Evolutionary conservation across 352 stramenopile species (phyloP).

Genomic region (Thalassiosira delicatula): DNA sequence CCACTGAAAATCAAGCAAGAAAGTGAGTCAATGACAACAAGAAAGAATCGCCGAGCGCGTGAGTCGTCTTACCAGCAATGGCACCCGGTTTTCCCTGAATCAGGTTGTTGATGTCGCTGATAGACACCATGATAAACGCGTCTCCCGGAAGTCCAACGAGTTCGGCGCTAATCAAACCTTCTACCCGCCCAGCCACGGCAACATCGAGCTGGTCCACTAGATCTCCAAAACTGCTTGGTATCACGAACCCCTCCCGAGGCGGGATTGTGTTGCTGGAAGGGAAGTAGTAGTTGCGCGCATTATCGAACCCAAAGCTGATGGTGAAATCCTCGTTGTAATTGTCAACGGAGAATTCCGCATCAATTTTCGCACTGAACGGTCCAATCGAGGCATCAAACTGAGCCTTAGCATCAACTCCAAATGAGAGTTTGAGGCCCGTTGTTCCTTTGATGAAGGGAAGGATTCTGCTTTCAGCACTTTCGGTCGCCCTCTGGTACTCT

Average conservation of each 20-base stretch:
- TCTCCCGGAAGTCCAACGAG: slow-evolving; percentile 13
- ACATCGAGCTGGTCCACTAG: slow-evolving; percentile 30
- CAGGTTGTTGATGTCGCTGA: slow-evolving; percentile 26
- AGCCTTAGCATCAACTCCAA: slow-evolving; percentile 23
- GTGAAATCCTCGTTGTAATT: slow-evolving; percentile 26
- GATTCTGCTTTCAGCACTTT: too few relatives aligned
- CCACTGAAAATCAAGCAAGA: too few relatives aligned
- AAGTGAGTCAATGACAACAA: too few relatives aligned
- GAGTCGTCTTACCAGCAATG: too few relatives aligned
- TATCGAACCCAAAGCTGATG: slow-evolving; percentile 44
- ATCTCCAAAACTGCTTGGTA: neutral
- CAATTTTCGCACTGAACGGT: slow-evolving; percentile 36
- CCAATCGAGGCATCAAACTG: slow-evolving; percentile 47
- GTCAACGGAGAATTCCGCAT: slow-evolving; percentile 26
- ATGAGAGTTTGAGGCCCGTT: slow-evolving; percentile 35
- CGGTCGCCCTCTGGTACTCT: slow-evolving; percentile 32
- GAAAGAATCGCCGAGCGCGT: too few relatives aligned
- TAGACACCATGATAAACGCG: slow-evolving; percentile 20
- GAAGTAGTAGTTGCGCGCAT: slow-evolving; percentile 50
- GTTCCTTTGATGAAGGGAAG: slow-evolving; percentile 52
- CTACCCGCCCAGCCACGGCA: slow-evolving; percentile 25
- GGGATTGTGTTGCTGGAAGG: neutral
- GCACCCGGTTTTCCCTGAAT: slow-evolving; percentile 12
- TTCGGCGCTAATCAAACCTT: slow-evolving; percentile 3
- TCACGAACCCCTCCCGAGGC: slow-evolving; percentile 18